phyloP scores from a whole-genome alignment of 305 asterid species.

The Rubia tinctorum region DNA sequence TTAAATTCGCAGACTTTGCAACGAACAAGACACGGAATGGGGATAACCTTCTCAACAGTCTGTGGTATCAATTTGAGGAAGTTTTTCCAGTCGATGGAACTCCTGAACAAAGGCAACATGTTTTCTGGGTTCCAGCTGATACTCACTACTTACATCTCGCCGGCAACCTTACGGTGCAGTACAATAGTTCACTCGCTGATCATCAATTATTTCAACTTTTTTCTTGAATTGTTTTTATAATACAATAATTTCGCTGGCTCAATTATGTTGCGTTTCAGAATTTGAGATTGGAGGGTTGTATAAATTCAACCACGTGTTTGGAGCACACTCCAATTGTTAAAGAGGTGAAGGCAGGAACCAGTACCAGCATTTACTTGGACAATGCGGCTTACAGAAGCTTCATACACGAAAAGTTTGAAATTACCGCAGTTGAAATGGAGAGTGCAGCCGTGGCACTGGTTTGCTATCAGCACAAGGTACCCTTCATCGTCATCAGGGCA shows the following conservation, averaged over 20 bases:
- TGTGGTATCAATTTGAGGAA: not conserved
- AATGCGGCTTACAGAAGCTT: constrained; percentile 23
- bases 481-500: constrained; percentile 21
- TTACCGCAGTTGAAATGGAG: constrained; percentile 26
- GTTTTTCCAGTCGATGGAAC: not conserved
- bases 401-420: constrained; percentile 15
- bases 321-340: constrained; percentile 30
- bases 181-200: too few relatives aligned
- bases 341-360: constrained; percentile 22
- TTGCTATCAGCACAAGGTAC: constrained; percentile 22
- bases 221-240: not conserved
- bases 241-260: not conserved
- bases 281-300: constrained; percentile 28
- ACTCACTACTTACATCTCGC: not conserved
- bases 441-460: constrained; percentile 28
- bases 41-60: not conserved
- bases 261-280: constrained; percentile 16
- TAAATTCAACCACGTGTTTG: constrained; percentile 44
- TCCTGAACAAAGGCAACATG: constrained; percentile 10
- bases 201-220: not conserved
- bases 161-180: not conserved
- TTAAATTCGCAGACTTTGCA: constrained; percentile 24
- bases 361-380: constrained; percentile 21
- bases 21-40: constrained; percentile 15
- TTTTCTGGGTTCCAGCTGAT: not conserved